phyloP scores from a whole-genome alignment of 495 filamentous ascomycete species.

The Apodospora peruviana region DNA sequence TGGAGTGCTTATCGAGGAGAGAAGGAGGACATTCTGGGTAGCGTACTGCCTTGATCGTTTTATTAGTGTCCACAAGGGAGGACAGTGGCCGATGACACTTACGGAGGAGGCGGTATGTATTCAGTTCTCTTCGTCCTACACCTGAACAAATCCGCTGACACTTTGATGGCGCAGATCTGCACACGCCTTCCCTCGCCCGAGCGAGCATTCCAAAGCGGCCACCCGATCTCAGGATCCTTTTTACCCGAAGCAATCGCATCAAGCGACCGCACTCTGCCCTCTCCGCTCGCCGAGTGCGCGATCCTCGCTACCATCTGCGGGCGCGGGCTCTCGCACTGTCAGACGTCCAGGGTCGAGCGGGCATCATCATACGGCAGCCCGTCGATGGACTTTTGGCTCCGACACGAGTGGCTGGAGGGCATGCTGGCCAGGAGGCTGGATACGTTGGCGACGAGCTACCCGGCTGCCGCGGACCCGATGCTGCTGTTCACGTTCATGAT shows the following conservation, averaged over 20 bases:
- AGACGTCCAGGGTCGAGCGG: constrained; percentile 25
- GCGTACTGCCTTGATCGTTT: constrained; percentile 51
- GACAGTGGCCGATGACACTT: constrained; percentile 43
- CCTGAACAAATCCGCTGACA: background rate
- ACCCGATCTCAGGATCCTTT: constrained; percentile 37
- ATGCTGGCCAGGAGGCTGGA: constrained; percentile 34
- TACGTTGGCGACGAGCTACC: constrained; percentile 25
- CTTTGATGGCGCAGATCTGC: constrained; percentile 30
- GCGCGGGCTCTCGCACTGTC: constrained; percentile 39
- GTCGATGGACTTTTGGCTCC: constrained; percentile 35
- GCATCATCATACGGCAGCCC: constrained; percentile 5
- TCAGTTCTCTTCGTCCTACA: constrained; percentile 7
- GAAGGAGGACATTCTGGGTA: constrained; percentile 51
- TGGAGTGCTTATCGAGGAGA: constrained; percentile 42
- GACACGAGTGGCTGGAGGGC: constrained; percentile 46
- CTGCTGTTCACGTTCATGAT: constrained; percentile 38
- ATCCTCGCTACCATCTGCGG: constrained; percentile 45
- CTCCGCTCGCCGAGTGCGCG: constrained; percentile 43
- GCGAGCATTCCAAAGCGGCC: constrained; percentile 45
- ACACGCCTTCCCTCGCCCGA: constrained; percentile 46
- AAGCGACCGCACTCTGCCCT: constrained; percentile 26
- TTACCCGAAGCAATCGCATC: constrained; percentile 39
- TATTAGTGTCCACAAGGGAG: constrained; percentile 38
- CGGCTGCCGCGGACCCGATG: constrained; percentile 39
- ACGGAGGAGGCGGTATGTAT: constrained; percentile 43